Percentiles rank a stretch among this genome's conserved stretches.
These are phyloP conservation scores for Phytophthora podocarpi DNA, from an alignment of 352 stramenopile species.

Conservation along the genomic window DNA sequence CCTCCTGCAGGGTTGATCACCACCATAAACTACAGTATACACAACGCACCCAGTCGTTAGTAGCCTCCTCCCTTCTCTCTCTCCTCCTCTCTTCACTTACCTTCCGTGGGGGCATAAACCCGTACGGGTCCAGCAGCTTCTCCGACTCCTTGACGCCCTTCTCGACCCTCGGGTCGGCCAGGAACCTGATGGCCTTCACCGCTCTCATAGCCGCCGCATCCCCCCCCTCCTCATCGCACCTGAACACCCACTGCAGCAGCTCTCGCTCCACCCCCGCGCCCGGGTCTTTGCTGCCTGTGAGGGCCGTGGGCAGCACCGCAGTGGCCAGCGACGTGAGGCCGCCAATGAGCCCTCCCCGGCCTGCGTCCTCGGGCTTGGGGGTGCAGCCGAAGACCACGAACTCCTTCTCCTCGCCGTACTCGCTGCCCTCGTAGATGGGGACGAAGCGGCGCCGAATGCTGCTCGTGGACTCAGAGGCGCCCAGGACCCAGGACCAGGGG, in stretches of 20 bases:
- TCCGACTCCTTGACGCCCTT: conserved; percentile 24
- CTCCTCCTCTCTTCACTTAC: neutral
- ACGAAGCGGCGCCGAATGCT: conserved; percentile 29
- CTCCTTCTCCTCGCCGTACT: conserved; percentile 31
- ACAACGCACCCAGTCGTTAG: conserved; percentile 9
- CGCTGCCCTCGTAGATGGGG: conserved; percentile 21
- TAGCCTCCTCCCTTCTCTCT: neutral
- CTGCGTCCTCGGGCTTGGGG: conserved; percentile 14
- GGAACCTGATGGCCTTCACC: conserved; percentile 47
- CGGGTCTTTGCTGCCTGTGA: conserved; percentile 22
- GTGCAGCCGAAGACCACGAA: conserved; percentile 44
- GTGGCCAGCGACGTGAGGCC: conserved; percentile 30
- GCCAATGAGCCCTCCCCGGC: conserved; percentile 19
- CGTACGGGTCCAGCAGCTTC: conserved; percentile 48
- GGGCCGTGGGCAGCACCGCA: conserved; percentile 22
- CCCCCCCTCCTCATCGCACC: conserved; percentile 35
- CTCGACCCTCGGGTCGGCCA: conserved; percentile 47
- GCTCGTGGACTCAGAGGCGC: conserved; percentile 38
- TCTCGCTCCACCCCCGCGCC: conserved; percentile 27
- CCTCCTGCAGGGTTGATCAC: conserved; percentile 76
- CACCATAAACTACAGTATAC: conserved; percentile 64
- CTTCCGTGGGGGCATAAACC: conserved; percentile 26
- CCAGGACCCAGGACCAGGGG: conserved; percentile 51
- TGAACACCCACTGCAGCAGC: conserved; percentile 58
- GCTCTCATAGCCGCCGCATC: conserved; percentile 33